Percentiles rank a stretch among this genome's conserved stretches.
phyloP scores from a whole-genome alignment of 169 alveolate species.

The Ichthyophthirius multifiliis region DNA sequence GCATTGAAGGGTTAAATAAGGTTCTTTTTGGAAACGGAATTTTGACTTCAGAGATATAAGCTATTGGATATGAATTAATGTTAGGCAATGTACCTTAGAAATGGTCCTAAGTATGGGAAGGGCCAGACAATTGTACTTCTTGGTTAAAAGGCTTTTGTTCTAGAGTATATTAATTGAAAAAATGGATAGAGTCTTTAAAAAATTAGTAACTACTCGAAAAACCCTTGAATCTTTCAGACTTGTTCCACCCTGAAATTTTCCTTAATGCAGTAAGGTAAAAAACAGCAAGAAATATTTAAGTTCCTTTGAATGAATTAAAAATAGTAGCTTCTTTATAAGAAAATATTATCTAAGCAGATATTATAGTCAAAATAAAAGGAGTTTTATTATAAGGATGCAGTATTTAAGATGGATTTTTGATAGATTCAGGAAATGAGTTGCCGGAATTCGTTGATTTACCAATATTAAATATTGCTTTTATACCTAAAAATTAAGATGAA shows the following conservation, averaged over 20 bases:
- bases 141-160: conserved; percentile 74
- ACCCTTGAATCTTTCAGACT: conserved; percentile 72
- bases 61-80: conserved; percentile 9
- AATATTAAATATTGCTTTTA: not conserved
- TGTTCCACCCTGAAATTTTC: conserved; percentile 88
- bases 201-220: conserved; percentile 37
- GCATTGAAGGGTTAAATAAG: too few relatives aligned
- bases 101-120: conserved; percentile 86
- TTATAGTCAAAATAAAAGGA: not conserved
- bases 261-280: conserved; percentile 57
- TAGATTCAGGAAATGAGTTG: not conserved
- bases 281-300: conserved; percentile 10
- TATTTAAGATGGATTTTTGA: not conserved
- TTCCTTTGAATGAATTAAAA: conserved; percentile 57
- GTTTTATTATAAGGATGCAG: not conserved
- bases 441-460: conserved; percentile 1
- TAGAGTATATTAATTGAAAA: conserved; percentile 60
- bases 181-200: conserved; percentile 59
- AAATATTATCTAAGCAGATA: conserved; percentile 29
- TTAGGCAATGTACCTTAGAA: conserved; percentile 56
- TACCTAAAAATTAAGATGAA: not conserved
- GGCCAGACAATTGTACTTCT: conserved; percentile 73
- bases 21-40: conserved; percentile 43
- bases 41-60: not conserved
- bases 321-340: conserved; percentile 49